Base-by-base conservation (phyloP, 257 asterid genomes). In the Rhazya stricta region DNA sequence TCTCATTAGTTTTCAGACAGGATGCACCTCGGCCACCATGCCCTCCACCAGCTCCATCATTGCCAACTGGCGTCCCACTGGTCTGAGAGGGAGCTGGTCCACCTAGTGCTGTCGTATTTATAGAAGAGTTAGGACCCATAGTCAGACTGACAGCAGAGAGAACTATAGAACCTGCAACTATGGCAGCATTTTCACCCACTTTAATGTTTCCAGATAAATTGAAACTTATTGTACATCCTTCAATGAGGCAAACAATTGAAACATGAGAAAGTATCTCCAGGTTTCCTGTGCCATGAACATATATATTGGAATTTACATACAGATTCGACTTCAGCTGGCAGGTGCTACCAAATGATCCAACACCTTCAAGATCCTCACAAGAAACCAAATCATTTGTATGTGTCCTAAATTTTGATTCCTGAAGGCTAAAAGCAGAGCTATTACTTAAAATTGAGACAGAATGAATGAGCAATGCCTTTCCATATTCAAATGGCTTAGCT, bases 1-100 rank as follows among this genome's bases (percentile, higher is more conserved):
- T 89, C 37, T 73, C 76, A 73, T 86, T 88, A 67, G 91, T 89
- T 88, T 94, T 94, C 81, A 81, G 73, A 82, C 98, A 94, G 74
- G 98, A 91, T 75, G 98, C 97, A 53, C 98, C 98, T 69, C 97
- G 97, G 27, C 98, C 98, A 69, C 98, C 98, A 84, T 94, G 98
- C 79, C 98, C 98, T 73, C 98, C 98, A 66, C 98, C 98, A 32
- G 96, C 92, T 51, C 97, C 96, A 29, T 91, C 97, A 83, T 81
- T 71, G 79, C 96, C 96, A 84, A 91, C 90, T 45, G 98, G 98
- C 19, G 97, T 94, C 79, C 98, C 98, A 77, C 97, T 94, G 67
- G 97, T 90, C 83, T 94, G 98, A 78, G 94, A 79, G 36, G 98
- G 98, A 5, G 98, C 91, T 46, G 84, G 51, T 82, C 98, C 98